phyloP scores from a whole-genome alignment of 768 basidiomycete species.

The Paxillus rubicundulus region DNA sequence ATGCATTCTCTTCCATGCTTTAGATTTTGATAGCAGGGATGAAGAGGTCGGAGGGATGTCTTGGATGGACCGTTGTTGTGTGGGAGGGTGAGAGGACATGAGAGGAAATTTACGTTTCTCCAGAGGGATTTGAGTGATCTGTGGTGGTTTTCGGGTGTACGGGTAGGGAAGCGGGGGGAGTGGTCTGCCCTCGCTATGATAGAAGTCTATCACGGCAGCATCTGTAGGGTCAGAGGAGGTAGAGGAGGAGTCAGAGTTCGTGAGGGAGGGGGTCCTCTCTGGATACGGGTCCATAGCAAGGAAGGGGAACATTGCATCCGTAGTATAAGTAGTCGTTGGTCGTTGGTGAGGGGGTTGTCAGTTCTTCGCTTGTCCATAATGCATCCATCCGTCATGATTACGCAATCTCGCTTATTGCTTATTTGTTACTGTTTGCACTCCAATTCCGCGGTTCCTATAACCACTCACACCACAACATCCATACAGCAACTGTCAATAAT shows the following conservation, averaged over 20 bases:
- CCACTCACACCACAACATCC: too few species aligned
- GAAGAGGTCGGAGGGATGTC: neutral
- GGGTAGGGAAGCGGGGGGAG: slow-evolving; percentile 19
- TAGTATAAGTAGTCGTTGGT: neutral
- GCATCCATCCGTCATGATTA: neutral
- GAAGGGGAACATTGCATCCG: slow-evolving; percentile 13
- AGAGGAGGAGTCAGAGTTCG: slow-evolving; percentile 24
- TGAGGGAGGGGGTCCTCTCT: slow-evolving; percentile 29
- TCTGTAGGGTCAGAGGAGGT: slow-evolving; percentile 10
- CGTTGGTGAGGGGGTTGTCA: neutral
- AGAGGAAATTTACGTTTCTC: neutral
- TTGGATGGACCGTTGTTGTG: neutral
- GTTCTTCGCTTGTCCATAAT: too few species aligned
- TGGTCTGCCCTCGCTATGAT: slow-evolving; percentile 10
- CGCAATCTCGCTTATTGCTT: neutral
- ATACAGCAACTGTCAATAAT: neutral
- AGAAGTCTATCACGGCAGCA: neutral
- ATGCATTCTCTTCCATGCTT: slow-evolving; percentile 30
- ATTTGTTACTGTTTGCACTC: slow-evolving; percentile 1
- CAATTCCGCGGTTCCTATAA: too few species aligned
- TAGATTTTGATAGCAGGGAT: slow-evolving; percentile 13
- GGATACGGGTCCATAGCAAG: slow-evolving; percentile 24
- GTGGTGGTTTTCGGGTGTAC: neutral
- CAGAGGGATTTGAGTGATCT: neutral
- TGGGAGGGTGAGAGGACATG: neutral